phyloP scores from a whole-genome alignment of 352 stramenopile species.

The Globisporangium paddicum region DNA sequence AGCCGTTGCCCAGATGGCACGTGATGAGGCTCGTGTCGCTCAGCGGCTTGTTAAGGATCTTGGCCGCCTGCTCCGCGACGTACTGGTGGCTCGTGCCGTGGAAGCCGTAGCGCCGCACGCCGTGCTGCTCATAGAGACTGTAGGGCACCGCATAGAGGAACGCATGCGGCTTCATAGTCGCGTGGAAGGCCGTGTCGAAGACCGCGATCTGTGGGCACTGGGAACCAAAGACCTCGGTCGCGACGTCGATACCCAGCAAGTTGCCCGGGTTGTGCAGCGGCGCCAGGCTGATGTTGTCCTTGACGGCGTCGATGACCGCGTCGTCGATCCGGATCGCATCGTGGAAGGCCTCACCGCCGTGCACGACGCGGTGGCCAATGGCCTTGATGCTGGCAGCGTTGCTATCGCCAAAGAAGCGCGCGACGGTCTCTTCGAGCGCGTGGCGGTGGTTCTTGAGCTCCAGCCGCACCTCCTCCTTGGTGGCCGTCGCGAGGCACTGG shows the following conservation, averaged over 20 bases:
- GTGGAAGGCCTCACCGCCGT: constrained; percentile 78
- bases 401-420: constrained; percentile 51
- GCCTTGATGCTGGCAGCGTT: constrained; percentile 52
- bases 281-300: constrained; percentile 58
- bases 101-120: constrained; percentile 88
- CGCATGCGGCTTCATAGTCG: constrained; percentile 75
- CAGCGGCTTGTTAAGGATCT: constrained; percentile 49
- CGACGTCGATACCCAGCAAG: constrained; percentile 80
- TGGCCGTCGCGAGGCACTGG: constrained; percentile 40
- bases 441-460: constrained; percentile 47
- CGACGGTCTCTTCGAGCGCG: constrained; percentile 55
- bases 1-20: constrained; percentile 87
- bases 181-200: constrained; percentile 91
- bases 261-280: constrained; percentile 88
- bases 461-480: constrained; percentile 49
- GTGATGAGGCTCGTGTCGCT: constrained; percentile 73
- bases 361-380: constrained; percentile 86
- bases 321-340: constrained; percentile 51
- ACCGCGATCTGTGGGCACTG: constrained; percentile 70
- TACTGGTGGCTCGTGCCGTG: constrained; percentile 89
- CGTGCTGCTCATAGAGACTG: constrained; percentile 72
- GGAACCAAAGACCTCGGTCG: constrained; percentile 63
- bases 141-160: constrained; percentile 82
- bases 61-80: constrained; percentile 67
- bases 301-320: constrained; percentile 47